Evolutionary conservation across 768 basidiomycete species (phyloP), one percentile per base, ranked within the genome.

Genomic region (Kwoniella botswanensis): DNA sequence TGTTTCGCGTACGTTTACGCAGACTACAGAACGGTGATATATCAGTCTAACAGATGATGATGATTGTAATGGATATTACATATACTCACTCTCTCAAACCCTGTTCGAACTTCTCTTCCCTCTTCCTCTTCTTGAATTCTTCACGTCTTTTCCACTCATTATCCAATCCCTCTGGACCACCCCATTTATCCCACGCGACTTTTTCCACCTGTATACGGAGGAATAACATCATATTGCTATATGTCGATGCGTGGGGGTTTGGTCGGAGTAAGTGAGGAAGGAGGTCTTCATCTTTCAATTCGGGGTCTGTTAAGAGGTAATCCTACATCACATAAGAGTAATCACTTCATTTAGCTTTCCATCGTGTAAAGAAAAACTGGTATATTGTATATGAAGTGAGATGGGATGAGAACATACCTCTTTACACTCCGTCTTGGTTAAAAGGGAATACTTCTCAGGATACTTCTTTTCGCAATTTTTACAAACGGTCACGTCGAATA

Each of bases 141-240:
- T 88, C 88, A 63, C 95, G 88, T 43, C 87, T 86, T 75, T 92
- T 90, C 83, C 90, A 98, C 80, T 98, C 96, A 6, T 87, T 88
- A 78, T 98, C 96, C 59, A 99, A 84, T 11, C 89, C 93, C 82
- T 97, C 94, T 10, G 93, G 88, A 1, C 93, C 92, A 0, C 94
- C 95, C 97, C 97, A 99, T 84, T 99, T 99, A 81, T 92, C 90
- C 91, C 91, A 97, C 4, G 97, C 96, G 84, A 95, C 98, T 56
- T 90, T 92, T 82, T 99, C 97, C 1, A 83, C 84, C 82, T 98
- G 96, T 79, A 86, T 91, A 43, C 97, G 90, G 4, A 98, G 86
- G 84, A 92, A 98, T 22, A 99, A 87, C 97, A 98, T 98, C 97
- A 98, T 98, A 86, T 98, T 99, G 44, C 92, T 92, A 80, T 92